Conservation (phyloP, 345 rosid species). For the Hibiscus syriacus region DNA sequence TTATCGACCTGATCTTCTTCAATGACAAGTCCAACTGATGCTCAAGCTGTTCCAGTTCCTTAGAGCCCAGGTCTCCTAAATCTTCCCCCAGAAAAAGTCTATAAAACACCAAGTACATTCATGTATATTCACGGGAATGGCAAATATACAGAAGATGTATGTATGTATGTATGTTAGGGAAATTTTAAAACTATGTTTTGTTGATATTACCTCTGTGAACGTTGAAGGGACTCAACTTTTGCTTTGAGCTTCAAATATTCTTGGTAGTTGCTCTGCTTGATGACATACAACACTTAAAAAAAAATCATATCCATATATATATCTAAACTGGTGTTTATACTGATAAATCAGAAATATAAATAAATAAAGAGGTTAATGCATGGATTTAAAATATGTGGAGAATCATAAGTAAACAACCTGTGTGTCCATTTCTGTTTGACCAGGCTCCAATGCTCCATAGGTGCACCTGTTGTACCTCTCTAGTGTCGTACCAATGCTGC, state of each 20-base stretch:
- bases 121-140: too few species aligned
- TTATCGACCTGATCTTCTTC: too few species aligned
- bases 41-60: conserved; percentile 43
- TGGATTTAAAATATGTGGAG: too few species aligned
- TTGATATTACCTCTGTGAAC: conserved; percentile 50
- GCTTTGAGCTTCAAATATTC: conserved; percentile 61
- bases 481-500: conserved; percentile 50
- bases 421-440: conserved; percentile 36
- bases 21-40: conserved; percentile 33
- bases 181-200: not conserved
- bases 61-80: conserved; percentile 26
- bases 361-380: too few species aligned
- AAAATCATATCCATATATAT: not conserved
- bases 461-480: conserved; percentile 55
- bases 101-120: not conserved
- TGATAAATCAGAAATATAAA: not conserved
- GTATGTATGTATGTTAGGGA: not conserved
- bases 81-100: conserved; percentile 48
- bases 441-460: conserved; percentile 38
- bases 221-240: conserved; percentile 51
- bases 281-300: not conserved
- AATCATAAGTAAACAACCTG: conserved; percentile 29
- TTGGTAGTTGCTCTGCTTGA: conserved; percentile 45
- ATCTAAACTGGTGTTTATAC: too few species aligned
- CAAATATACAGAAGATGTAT: too few species aligned